Conservation (phyloP, 208 protist genomes). For the Balamuthia mandrillaris region DNA sequence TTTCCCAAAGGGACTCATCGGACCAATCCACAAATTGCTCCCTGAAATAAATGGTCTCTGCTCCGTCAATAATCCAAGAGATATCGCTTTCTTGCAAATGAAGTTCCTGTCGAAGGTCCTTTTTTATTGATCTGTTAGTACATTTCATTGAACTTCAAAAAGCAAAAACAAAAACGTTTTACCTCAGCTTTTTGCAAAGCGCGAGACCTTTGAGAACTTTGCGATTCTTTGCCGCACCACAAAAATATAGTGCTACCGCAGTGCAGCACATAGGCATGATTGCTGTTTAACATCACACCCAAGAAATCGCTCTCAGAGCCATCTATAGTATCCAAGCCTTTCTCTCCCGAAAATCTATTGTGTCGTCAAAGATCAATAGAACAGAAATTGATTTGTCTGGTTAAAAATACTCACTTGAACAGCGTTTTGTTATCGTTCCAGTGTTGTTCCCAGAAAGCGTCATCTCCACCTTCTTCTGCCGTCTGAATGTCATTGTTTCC, state of each 20-base stretch:
- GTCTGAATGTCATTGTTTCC: not conserved
- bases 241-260: conserved; percentile 17
- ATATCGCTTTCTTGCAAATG: conserved; percentile 13
- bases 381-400: not conserved
- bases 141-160: not conserved
- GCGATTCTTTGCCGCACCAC: conserved; percentile 21
- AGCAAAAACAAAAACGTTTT: not conserved
- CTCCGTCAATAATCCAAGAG: conserved; percentile 6
- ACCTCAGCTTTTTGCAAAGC: not conserved
- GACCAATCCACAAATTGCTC: conserved; percentile 26
- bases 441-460: not conserved
- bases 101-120: not conserved
- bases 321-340: not conserved
- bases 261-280: not conserved
- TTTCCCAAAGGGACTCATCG: not conserved
- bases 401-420: conserved; percentile 13
- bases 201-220: not conserved
- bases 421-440: not conserved
- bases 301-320: conserved; percentile 26
- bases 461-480: conserved; percentile 3
- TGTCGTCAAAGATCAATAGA: not conserved
- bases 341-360: not conserved
- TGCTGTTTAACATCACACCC: not conserved
- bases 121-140: not conserved
- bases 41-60: conserved; percentile 19